Evolutionary conservation across 352 stramenopile species (phyloP), one percentile per base, ranked within the genome.

Genomic region (Pythium biforme): DNA sequence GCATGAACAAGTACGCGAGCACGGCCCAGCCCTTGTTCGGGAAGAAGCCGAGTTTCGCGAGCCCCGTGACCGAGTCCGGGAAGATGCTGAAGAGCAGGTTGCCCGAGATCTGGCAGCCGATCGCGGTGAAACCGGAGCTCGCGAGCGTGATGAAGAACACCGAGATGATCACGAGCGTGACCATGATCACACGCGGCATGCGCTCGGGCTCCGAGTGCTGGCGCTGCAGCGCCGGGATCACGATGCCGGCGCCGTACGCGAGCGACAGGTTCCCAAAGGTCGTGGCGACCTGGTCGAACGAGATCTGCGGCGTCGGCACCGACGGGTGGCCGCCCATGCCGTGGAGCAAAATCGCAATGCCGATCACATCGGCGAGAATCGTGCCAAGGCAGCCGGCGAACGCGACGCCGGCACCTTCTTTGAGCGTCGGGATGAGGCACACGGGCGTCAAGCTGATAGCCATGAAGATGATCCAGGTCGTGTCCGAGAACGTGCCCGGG

Each of bases 1-100:
- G 73, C 71, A 84, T 84, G 62, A 73, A 74, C 20, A 71, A 62
- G 40, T 68, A 81, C 48, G 65, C 70, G 20, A 76, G 17, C 14
- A 77, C 66, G 19, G 73, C 72, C 22, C 48, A 56, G 22, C 55
- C 68, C 9, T 66, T 51, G 40, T 62, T 37, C 5, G 57, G 26
- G n/a, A 29, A 27, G 57, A 79, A 79, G 23, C 61, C 72, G 43
- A 75, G 63, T 22, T 55, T 46, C 1, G 62, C 39, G 17, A 62
- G 31, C 1, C 51, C 64, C 26, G 43, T 57, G 25, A 25, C n/a
- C 27, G 17, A 34, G 37, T 55, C 33, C 29, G 55, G 55, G 23
- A 62, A 54, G 11, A 51, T 33, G 37, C 39, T 54, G 59, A 79
- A 79, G 15, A 79, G 66, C 41, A 79, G 57, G 58, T 78, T 78